A percentile compares a stretch with the other conserved stretches of the same genome.
Evolutionary conservation across 179 eudicot genomes (phyloP).

Genomic region (Silene coronaria): DNA sequence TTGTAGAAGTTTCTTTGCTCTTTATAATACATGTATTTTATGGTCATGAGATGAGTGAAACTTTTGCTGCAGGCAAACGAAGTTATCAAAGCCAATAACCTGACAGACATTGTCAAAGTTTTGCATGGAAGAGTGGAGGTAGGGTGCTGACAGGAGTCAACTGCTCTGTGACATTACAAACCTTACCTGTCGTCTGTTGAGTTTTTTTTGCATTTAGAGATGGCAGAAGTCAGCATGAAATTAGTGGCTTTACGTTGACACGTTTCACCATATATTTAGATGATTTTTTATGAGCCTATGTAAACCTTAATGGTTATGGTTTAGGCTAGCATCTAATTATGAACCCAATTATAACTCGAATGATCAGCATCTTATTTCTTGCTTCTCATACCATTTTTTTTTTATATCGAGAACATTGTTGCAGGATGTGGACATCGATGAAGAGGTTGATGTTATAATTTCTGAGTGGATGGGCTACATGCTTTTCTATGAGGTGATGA

Average conservation of each 20-base stretch:
- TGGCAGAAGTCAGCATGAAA: background rate
- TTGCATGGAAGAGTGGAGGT: slow-evolving; percentile 99
- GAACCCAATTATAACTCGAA: background rate
- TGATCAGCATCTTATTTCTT: background rate
- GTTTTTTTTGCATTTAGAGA: slow-evolving; percentile 6
- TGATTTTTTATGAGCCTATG: background rate
- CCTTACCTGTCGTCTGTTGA: background rate
- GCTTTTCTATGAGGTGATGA: slow-evolving; percentile 93
- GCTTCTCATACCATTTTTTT: background rate
- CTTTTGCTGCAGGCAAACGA: slow-evolving; percentile 71
- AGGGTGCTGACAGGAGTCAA: background rate
- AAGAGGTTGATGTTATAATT: slow-evolving; percentile 86
- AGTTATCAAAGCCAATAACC: slow-evolving; percentile 87
- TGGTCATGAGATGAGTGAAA: slow-evolving; percentile 5
- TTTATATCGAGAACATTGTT: slow-evolving; percentile 16
- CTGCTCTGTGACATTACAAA: background rate
- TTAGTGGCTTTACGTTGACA: background rate
- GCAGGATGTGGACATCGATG: slow-evolving; percentile 93
- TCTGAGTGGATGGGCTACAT: slow-evolving; percentile 99
- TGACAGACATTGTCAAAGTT: slow-evolving; percentile 72
- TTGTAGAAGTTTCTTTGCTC: background rate
- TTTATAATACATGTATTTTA: background rate
- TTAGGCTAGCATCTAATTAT: background rate
- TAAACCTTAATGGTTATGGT: background rate
- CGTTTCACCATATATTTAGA: background rate